These are phyloP conservation scores for Phytophthora brassicae DNA, from an alignment of 352 stramenopile species.

Conservation along the genomic window DNA sequence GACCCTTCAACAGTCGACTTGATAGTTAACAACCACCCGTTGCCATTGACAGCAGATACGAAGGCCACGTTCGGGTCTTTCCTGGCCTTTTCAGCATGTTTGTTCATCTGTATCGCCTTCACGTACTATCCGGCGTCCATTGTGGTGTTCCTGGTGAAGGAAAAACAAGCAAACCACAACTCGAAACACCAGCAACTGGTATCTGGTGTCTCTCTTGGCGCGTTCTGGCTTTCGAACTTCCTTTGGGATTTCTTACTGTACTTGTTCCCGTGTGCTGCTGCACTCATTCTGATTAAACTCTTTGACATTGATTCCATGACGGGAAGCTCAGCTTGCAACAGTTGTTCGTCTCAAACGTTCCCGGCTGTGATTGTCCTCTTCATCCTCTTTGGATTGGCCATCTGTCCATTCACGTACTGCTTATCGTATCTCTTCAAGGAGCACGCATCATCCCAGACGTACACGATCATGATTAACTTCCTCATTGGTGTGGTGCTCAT, in stretches of 20 bases:
- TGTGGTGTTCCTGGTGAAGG: slow-evolving; percentile 95
- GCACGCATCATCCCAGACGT: slow-evolving; percentile 65
- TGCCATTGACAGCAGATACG: slow-evolving; percentile 47
- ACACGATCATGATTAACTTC: slow-evolving; percentile 76
- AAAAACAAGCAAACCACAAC: slow-evolving; percentile 90
- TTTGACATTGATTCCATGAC: slow-evolving; percentile 56
- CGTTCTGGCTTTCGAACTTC: slow-evolving; percentile 97
- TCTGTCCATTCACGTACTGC: slow-evolving; percentile 70
- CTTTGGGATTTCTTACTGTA: slow-evolving; percentile 94
- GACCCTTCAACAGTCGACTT: slow-evolving; percentile 32
- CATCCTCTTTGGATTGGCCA: slow-evolving; percentile 56
- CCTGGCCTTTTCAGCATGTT: slow-evolving; percentile 70
- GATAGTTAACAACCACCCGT: slow-evolving; percentile 53
- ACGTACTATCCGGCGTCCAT: slow-evolving; percentile 92
- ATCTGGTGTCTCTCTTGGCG: slow-evolving; percentile 89
- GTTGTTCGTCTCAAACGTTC: slow-evolving; percentile 50
- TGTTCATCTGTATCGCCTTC: slow-evolving; percentile 91
- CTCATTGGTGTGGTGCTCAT: slow-evolving; percentile 62
- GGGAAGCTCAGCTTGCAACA: slow-evolving; percentile 43
- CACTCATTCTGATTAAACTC: slow-evolving; percentile 46
- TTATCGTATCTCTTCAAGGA: slow-evolving; percentile 71
- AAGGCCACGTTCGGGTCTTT: slow-evolving; percentile 55
- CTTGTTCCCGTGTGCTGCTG: slow-evolving; percentile 62
- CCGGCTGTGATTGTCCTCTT: slow-evolving; percentile 56
- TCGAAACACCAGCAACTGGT: slow-evolving; percentile 97